These are phyloP conservation scores for Cadophora sp. DNA, from an alignment of 2,329 filamentous ascomycete species.

Conservation along the genomic window DNA sequence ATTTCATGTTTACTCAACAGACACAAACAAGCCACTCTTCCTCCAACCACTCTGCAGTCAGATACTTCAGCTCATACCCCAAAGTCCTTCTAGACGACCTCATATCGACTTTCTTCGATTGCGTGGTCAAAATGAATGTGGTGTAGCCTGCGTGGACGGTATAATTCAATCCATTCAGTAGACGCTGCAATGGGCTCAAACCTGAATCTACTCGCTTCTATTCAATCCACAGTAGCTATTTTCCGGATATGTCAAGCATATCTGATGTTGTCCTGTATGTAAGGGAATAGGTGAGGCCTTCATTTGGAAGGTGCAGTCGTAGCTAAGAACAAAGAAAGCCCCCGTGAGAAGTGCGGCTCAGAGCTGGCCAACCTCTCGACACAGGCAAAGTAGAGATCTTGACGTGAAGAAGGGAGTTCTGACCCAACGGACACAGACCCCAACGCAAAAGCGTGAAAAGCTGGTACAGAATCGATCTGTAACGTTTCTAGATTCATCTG, in stretches of 20 bases:
- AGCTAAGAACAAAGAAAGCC: too few relatives aligned
- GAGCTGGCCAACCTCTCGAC: too few relatives aligned
- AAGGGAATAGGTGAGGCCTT: too few relatives aligned
- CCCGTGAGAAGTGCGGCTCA: too few relatives aligned
- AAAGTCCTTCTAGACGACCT: background rate
- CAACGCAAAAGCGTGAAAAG: constrained; percentile 22
- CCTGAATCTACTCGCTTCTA: background rate
- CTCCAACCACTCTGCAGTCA: background rate
- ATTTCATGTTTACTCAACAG: too few relatives aligned
- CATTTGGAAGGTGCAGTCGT: too few relatives aligned
- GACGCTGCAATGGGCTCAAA: background rate
- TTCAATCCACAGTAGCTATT: background rate
- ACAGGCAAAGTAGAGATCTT: too few relatives aligned
- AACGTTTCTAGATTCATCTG: constrained; percentile 14
- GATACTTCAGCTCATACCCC: background rate
- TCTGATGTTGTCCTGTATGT: too few relatives aligned
- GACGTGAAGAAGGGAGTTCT: too few relatives aligned
- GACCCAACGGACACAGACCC: background rate
- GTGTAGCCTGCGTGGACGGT: background rate
- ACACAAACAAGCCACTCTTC: background rate
- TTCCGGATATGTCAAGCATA: too few relatives aligned
- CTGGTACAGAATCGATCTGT: constrained; percentile 15
- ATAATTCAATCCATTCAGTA: background rate
- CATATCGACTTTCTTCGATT: background rate
- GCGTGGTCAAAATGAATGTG: background rate